These are phyloP conservation scores for Candida corydali DNA, from an alignment of 805 yeast species.

Conservation along the genomic window DNA sequence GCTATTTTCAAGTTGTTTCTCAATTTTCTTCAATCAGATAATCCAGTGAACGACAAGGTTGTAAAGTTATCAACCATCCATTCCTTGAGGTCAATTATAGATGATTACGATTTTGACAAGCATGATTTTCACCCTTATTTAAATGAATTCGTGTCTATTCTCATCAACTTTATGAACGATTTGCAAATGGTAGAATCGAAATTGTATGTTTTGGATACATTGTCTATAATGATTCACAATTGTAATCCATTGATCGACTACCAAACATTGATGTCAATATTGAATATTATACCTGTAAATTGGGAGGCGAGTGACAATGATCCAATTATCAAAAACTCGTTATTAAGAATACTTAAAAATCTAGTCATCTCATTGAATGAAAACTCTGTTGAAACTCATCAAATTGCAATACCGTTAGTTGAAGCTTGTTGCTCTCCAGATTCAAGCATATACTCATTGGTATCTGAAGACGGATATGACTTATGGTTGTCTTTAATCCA, in stretches of 20 bases:
- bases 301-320: slow-evolving; percentile 64
- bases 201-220: slow-evolving; percentile 62
- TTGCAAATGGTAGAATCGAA: slow-evolving; percentile 70
- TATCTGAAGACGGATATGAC: slow-evolving; percentile 84
- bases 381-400: slow-evolving; percentile 45
- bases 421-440: slow-evolving; percentile 54
- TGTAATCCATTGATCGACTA: slow-evolving; percentile 60
- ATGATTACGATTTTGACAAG: slow-evolving; percentile 84
- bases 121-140: slow-evolving; percentile 63
- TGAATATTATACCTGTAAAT: slow-evolving; percentile 58
- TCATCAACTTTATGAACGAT: slow-evolving; percentile 47
- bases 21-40: slow-evolving; percentile 43
- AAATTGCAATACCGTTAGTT: slow-evolving; percentile 63
- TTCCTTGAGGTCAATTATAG: slow-evolving; percentile 63
- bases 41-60: slow-evolving; percentile 63
- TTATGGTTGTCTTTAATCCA: slow-evolving; percentile 72
- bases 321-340: slow-evolving; percentile 35
- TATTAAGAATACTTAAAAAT: slow-evolving; percentile 52
- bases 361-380: slow-evolving; percentile 53
- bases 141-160: slow-evolving; percentile 44
- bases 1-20: slow-evolving; percentile 56
- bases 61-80: slow-evolving; percentile 73
- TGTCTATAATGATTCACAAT: slow-evolving; percentile 58
- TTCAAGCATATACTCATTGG: slow-evolving; percentile 41
- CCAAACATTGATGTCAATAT: slow-evolving; percentile 46